Percentiles rank a stretch among this genome's conserved stretches.
Evolutionary conservation across 495 filamentous ascomycete genomes (phyloP).

Genomic region (Xylaria longipes): DNA sequence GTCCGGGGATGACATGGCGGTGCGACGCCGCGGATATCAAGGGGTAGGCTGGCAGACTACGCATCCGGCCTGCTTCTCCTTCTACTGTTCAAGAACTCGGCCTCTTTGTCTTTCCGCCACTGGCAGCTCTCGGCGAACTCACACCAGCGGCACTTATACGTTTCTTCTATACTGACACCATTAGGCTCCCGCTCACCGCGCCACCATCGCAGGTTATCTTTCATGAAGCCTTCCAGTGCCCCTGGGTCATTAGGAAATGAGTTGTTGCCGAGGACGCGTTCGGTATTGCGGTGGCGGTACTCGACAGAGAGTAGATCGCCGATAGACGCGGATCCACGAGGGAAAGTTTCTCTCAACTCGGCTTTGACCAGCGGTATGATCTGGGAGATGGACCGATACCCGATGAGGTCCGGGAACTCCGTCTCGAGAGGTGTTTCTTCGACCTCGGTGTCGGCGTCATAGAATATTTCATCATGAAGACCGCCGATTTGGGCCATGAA

Average conservation of each 20-base stretch:
- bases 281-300: slow-evolving; percentile 61
- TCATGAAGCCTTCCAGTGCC: slow-evolving; percentile 67
- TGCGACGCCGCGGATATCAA: not conserved
- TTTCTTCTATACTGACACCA: slow-evolving; percentile 89
- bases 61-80: slow-evolving; percentile 5
- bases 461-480: slow-evolving; percentile 65
- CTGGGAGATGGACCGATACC: slow-evolving; percentile 48
- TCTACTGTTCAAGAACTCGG: slow-evolving; percentile 38
- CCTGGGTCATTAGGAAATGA: slow-evolving; percentile 72
- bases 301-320: slow-evolving; percentile 68
- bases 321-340: slow-evolving; percentile 55
- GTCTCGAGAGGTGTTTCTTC: slow-evolving; percentile 13
- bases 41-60: not conserved
- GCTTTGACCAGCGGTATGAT: slow-evolving; percentile 46
- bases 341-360: slow-evolving; percentile 63
- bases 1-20: not conserved
- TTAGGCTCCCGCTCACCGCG: slow-evolving; percentile 73
- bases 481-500: slow-evolving; percentile 81
- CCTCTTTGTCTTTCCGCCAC: slow-evolving; percentile 55
- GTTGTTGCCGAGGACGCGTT: slow-evolving; percentile 68
- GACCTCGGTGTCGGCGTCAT: slow-evolving; percentile 42
- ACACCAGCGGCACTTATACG: slow-evolving; percentile 79
- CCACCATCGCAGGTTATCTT: slow-evolving; percentile 84
- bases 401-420: slow-evolving; percentile 47
- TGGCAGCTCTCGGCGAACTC: slow-evolving; percentile 62